Evolutionary conservation across 2,329 filamentous ascomycete genomes (phyloP), one percentile per base, ranked within the genome.

Genomic region (Ploettnerulaceae sp.): DNA sequence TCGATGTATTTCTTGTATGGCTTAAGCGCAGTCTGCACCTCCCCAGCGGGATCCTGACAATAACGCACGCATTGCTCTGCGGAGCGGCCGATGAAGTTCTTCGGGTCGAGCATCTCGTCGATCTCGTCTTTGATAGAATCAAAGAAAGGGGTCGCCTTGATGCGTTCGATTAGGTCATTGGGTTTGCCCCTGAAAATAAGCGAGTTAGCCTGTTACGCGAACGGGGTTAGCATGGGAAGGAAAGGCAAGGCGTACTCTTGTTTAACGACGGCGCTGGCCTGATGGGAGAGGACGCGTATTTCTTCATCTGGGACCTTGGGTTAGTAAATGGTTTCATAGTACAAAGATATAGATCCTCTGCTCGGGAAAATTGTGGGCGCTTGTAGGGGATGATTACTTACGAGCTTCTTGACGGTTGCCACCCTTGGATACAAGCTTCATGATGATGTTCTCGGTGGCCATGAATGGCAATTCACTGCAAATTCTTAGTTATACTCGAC

Each of bases 141-240:
- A 71, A 95, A 95, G 72, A 86, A 95, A 33, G 79, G 71, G 32
- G 75, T 83, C 41, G 69, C 72, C 64, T 78, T 79, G 63, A 96
- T 89, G 11, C 89, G 73, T 53, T 87, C 81, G 11, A 95, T 79
- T 2, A 95, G 73, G 64, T 95, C 89, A 61, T 95, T 95, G 11
- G 37, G 37, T 44, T 78, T 70, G 57, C 82, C 80, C 26, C 87
- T 37, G n/a, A 7, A 9, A 21, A 21, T n/a, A n/a, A 32, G 5
- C 7, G 6, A 6, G 18, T 22, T 22, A 24, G 21, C 25, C 9
- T 18, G 12, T 20, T 34, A 18, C 9, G 9, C 5, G 15, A 20
- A 9, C 2, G 6, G 2, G 17, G 21, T 37, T 15, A 8, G n/a
- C 5, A 5, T 12, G 5, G 15, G 14, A 6, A 33, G 31, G n/a